phyloP scores from a whole-genome alignment of 2,329 filamentous ascomycete species.

The Truncatella angustata region DNA sequence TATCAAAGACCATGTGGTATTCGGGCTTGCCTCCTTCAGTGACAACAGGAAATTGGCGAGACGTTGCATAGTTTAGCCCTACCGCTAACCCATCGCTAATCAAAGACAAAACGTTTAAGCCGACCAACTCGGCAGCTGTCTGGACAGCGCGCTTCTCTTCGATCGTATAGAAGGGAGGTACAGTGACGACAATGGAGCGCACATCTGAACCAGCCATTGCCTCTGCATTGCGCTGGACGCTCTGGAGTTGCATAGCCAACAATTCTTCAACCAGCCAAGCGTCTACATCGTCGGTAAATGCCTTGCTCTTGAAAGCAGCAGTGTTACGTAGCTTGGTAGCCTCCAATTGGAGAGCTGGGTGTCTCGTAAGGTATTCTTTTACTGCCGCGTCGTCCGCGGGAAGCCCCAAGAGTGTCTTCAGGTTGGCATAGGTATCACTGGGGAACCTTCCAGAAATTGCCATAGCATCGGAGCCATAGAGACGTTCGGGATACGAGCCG shows the following conservation, averaged over 20 bases:
- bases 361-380: constrained; percentile 68
- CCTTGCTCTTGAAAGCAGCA: constrained; percentile 77
- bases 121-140: constrained; percentile 82
- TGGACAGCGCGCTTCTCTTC: constrained; percentile 88
- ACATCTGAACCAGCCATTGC: constrained; percentile 75
- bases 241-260: constrained; percentile 93
- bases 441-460: constrained; percentile 85
- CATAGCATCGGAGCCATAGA: constrained; percentile 89
- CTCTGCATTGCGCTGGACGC: constrained; percentile 86
- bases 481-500: constrained; percentile 77
- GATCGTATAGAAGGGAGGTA: constrained; percentile 85
- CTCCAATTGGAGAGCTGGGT: constrained; percentile 75
- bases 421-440: constrained; percentile 88
- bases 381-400: constrained; percentile 59
- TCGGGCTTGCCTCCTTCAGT: constrained; percentile 84
- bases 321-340: constrained; percentile 61
- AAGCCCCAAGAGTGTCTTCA: constrained; percentile 87
- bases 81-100: constrained; percentile 91
- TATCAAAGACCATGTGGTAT: constrained; percentile 91
- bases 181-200: constrained; percentile 81
- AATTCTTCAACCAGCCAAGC: constrained; percentile 85
- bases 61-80: constrained; percentile 92
- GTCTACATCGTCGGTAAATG: constrained; percentile 60
- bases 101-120: constrained; percentile 79
- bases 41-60: constrained; percentile 81